A percentile compares a stretch with the other conserved stretches of the same genome.
Evolutionary conservation across 495 filamentous ascomycete genomes (phyloP).

Genomic region (Daldinia childiae): DNA sequence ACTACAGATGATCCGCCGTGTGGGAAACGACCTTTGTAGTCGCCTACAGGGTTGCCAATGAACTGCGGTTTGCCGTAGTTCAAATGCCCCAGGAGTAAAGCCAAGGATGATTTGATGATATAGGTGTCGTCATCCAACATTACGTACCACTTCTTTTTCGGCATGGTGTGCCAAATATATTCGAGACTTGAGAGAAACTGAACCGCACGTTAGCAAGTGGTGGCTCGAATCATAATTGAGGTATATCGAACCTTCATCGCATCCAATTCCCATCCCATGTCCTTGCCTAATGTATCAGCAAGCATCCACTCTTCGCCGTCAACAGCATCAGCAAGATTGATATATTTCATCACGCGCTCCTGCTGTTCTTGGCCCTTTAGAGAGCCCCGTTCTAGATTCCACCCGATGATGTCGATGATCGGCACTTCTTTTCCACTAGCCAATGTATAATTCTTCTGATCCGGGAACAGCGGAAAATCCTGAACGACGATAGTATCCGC

Average conservation of each 20-base stretch:
- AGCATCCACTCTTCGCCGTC: conserved; percentile 48
- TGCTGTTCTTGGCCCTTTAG: conserved; percentile 42
- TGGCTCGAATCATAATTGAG: background rate
- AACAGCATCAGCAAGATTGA: conserved; percentile 48
- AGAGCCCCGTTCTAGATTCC: conserved; percentile 42
- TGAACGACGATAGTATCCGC: conserved; percentile 53
- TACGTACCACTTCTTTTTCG: conserved; percentile 60
- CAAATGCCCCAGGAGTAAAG: conserved; percentile 52
- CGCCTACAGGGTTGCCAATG: conserved; percentile 61
- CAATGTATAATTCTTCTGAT: conserved; percentile 37
- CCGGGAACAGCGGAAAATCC: conserved; percentile 48
- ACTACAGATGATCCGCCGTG: conserved; percentile 59
- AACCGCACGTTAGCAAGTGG: conserved; percentile 13
- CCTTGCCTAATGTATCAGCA: conserved; percentile 46
- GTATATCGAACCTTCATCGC: conserved; percentile 55
- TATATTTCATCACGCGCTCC: conserved; percentile 51
- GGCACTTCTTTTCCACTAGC: conserved; percentile 43
- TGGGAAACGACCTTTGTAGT: conserved; percentile 57
- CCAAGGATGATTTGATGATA: conserved; percentile 53
- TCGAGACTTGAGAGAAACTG: conserved; percentile 58
- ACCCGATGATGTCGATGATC: conserved; percentile 49
- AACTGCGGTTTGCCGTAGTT: conserved; percentile 53
- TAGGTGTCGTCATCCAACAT: conserved; percentile 61
- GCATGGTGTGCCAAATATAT: conserved; percentile 52
- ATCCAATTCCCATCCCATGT: conserved; percentile 59